Percentiles rank a stretch among this genome's conserved stretches.
These are phyloP conservation scores for Termitomyces sp. DNA, from an alignment of 768 basidiomycete species.

Conservation along the genomic window DNA sequence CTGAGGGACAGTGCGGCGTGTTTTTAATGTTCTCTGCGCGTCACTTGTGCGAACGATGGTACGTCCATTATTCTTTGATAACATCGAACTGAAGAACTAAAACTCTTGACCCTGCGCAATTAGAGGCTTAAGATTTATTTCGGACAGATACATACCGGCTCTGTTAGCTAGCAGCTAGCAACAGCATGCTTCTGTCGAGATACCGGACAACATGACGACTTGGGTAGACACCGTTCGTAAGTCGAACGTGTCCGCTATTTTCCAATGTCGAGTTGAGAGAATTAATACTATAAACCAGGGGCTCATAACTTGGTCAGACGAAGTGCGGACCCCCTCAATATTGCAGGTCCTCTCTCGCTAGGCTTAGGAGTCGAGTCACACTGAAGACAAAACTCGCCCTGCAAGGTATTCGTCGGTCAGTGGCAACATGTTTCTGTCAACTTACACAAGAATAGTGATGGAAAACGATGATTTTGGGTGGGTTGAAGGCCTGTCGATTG, in stretches of 20 bases:
- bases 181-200: not conserved
- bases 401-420: not conserved
- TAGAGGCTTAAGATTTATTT: not conserved
- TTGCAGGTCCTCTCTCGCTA: no score
- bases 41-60: not conserved
- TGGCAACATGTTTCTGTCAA: not conserved
- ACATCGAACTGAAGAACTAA: not conserved
- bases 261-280: no score
- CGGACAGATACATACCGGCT: not conserved
- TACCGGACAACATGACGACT: no score
- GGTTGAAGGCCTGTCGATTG: not conserved
- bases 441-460: no score
- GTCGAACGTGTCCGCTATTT: no score
- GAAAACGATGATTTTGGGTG: not conserved
- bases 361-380: not conserved
- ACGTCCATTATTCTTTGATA: not conserved
- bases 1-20: not conserved
- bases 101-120: not conserved
- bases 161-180: no score
- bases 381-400: not conserved
- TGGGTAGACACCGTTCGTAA: no score
- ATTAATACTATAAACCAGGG: no score
- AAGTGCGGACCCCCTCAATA: no score
- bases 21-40: not conserved
- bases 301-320: no score